These are phyloP conservation scores for Candida maris DNA, from an alignment of 805 yeast genomes.

Conservation along the genomic window DNA sequence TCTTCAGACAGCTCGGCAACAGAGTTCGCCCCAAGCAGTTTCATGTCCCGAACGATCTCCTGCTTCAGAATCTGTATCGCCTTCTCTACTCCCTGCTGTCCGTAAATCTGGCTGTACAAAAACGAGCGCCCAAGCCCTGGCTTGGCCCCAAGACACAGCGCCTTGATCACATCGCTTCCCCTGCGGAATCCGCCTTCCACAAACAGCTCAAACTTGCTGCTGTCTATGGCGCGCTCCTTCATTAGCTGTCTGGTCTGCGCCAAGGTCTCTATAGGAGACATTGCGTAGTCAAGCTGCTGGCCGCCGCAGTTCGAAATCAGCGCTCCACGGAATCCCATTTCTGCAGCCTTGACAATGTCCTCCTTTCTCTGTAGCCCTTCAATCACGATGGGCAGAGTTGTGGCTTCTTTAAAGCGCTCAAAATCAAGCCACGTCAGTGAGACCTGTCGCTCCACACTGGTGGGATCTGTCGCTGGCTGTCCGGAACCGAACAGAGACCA, in stretches of 20 bases:
- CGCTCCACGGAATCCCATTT: constrained; percentile 58
- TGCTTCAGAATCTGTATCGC: constrained; percentile 57
- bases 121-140: constrained; percentile 77
- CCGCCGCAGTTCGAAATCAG: constrained; percentile 76
- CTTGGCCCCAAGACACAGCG: constrained; percentile 41
- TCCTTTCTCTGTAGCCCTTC: constrained; percentile 70
- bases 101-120: constrained; percentile 73
- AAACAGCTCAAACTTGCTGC: constrained; percentile 48
- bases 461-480: constrained; percentile 8
- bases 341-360: constrained; percentile 58
- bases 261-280: constrained; percentile 59
- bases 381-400: constrained; percentile 45
- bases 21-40: constrained; percentile 53
- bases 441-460: constrained; percentile 30
- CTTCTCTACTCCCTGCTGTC: constrained; percentile 65
- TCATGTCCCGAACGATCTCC: constrained; percentile 59
- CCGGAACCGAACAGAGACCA: constrained; percentile 50
- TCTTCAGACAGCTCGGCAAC: constrained; percentile 34
- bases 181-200: constrained; percentile 44
- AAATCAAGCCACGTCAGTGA: constrained; percentile 58
- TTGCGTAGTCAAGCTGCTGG: constrained; percentile 60
- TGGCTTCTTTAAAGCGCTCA: constrained; percentile 42
- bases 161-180: constrained; percentile 41
- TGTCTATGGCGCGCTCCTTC: constrained; percentile 43
- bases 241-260: constrained; percentile 49